Evolutionary conservation across 2,329 filamentous ascomycete genomes (phyloP).

Genomic region (Mycosphaerella sp.): DNA sequence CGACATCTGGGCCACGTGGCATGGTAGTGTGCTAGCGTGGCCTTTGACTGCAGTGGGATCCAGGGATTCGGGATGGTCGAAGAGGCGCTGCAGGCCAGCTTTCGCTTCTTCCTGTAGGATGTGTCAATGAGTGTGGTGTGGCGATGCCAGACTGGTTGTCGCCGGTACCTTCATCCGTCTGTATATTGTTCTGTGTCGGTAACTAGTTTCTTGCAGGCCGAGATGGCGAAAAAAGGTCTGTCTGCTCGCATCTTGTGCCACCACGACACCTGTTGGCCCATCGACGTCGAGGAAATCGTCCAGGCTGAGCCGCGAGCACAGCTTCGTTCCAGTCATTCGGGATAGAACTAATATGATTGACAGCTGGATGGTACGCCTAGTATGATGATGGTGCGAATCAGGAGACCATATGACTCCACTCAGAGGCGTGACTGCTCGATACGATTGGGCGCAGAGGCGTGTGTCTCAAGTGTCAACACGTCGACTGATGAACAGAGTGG

Average conservation of each 20-base stretch:
- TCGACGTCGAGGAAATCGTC: slow-evolving; percentile 15
- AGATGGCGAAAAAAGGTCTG: slow-evolving; percentile 20
- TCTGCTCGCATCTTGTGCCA: slow-evolving; percentile 19
- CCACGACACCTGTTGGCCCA: slow-evolving; percentile 9
- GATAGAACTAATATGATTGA: no score
- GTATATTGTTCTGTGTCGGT: slow-evolving; percentile 19
- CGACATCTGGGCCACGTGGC: slow-evolving; percentile 18
- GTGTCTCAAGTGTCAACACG: no score
- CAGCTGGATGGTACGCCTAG: no score
- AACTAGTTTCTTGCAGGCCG: slow-evolving; percentile 17
- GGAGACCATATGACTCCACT: no score
- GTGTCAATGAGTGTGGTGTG: background rate
- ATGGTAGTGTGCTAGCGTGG: no score
- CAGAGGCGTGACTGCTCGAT: no score
- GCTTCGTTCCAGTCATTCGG: slow-evolving; percentile 6
- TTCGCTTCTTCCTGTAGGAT: slow-evolving; percentile 16
- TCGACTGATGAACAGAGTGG: no score
- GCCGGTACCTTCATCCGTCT: slow-evolving; percentile 18
- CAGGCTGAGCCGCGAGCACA: slow-evolving; percentile 13
- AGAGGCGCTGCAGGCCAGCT: slow-evolving; percentile 20
- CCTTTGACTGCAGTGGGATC: slow-evolving; percentile 13
- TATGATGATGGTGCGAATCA: no score
- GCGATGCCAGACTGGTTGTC: background rate
- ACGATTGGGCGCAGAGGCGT: no score
- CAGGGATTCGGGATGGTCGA: slow-evolving; percentile 15